Conservation (phyloP, 129 eudicot genomes). For the Cynara cardunculus region DNA sequence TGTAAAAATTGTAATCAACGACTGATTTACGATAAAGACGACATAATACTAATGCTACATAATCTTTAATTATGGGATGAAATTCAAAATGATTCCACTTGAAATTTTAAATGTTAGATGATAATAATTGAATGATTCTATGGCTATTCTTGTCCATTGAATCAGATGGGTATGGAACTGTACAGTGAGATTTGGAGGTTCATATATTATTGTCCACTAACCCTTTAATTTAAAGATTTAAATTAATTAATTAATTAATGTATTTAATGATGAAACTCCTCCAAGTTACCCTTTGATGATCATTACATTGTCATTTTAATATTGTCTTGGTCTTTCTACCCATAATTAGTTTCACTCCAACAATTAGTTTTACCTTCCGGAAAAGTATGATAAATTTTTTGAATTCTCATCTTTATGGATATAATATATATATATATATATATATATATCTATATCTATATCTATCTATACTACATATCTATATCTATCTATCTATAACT, state of each 20-base stretch:
- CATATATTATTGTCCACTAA: slow-evolving; percentile 19
- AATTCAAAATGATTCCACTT: background rate
- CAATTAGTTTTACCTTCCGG: no score
- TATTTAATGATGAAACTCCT: slow-evolving; percentile 19
- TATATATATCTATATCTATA: no score
- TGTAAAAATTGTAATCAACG: background rate
- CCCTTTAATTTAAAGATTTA: background rate
- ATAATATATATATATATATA: no score
- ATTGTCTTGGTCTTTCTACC: background rate
- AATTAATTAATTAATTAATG: slow-evolving; percentile 19
- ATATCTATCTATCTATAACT: no score
- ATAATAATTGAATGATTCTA: slow-evolving; percentile 16
- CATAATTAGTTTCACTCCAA: no score
- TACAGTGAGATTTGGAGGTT: slow-evolving; percentile 9
- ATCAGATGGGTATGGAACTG: slow-evolving; percentile 24
- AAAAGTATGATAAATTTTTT: no score
- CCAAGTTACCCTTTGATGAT: slow-evolving; percentile 16
- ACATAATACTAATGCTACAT: background rate
- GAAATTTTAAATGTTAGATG: background rate
- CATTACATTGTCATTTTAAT: slow-evolving; percentile 10
- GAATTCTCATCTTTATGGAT: no score
- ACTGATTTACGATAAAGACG: background rate
- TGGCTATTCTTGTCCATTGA: slow-evolving; percentile 16
- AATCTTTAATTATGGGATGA: background rate
- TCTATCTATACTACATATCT: no score